Base-by-base conservation (phyloP, 148 eudicot genomes). In the Talinum fruticosum region DNA sequence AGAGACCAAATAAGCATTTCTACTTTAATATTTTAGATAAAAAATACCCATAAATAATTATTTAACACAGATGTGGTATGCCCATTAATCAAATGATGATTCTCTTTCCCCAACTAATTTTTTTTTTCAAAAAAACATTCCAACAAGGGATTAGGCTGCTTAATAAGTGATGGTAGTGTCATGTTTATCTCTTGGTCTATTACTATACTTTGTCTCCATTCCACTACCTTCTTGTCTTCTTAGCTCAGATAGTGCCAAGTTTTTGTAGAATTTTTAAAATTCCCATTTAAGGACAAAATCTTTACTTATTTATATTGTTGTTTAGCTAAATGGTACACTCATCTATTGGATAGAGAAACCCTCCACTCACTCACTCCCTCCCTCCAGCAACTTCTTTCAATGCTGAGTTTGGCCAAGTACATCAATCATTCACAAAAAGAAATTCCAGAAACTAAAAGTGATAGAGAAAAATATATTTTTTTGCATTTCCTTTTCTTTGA, bases 191-290 rank as follows among this genome's bases (percentile, higher is more conserved):
- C 8, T 68, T 5, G 38, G 41, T 53, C 2, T 54, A 53, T 33
- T 32, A 54, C 2, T 53, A 0, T 54, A 13, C 33, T 33, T 34
- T 71, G 36, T 71, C 53, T 71, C 57, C 36, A 45, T 72, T 28
- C 12, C 66, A 37, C 49, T 14, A 18, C 15, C 45, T 35, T 12
- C 13, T 68, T 35, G 45, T 35, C 71, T 67, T 15, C 24, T 10
- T 41, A 35, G 54, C 71, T 67, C 41, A 35, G 54, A 70, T 38
- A 44, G 73, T n/a, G 44, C 54, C 29, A 45, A 37, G 73, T 71
- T 71, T 71, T 41, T 6, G 66, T 62, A 28, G 66, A 62, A 62
- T 26, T 62, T 26, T 26, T 62, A n/a, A n/a, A n/a, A 2, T 28
- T 28, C 30, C 33, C 13, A 10, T 26, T 24, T 62, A 62, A 29